Evolutionary conservation across 2,329 filamentous ascomycete species (phyloP).

Genomic region (Pseudonectria foliicola): DNA sequence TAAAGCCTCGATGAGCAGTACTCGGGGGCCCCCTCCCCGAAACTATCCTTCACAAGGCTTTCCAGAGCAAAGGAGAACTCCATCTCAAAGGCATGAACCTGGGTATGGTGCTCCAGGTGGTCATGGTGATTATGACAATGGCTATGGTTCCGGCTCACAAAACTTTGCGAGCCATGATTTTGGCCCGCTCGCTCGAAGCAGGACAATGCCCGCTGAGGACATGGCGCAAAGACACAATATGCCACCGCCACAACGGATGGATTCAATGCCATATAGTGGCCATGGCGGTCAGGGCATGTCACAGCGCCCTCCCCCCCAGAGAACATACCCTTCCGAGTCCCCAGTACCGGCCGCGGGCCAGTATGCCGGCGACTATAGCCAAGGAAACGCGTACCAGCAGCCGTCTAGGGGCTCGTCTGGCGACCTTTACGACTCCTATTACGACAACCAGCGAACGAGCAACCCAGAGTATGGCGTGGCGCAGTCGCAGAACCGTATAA

Average conservation of each 20-base stretch:
- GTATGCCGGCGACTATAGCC: conserved; percentile 25
- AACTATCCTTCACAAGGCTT: conserved; percentile 28
- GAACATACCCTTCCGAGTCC: conserved; percentile 37
- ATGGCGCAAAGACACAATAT: conserved; percentile 33
- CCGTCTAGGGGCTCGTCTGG: conserved; percentile 34
- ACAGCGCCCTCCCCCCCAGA: conserved; percentile 45
- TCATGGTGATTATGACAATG: conserved; percentile 22
- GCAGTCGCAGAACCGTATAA: conserved; percentile 14
- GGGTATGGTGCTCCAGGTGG: conserved; percentile 14
- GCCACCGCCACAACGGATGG: conserved; percentile 30
- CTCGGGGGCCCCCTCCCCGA: conserved; percentile 22
- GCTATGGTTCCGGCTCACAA: conserved; percentile 20
- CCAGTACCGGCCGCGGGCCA: conserved; percentile 32
- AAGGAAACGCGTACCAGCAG: conserved; percentile 27
- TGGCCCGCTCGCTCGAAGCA: conserved; percentile 48
- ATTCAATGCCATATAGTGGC: conserved; percentile 40
- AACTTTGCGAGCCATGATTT: conserved; percentile 34
- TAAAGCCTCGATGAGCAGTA: conserved; percentile 20
- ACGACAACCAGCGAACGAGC: conserved; percentile 32
- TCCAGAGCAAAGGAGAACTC: conserved; percentile 20
- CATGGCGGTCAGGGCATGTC: conserved; percentile 38
- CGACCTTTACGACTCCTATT: conserved; percentile 50
- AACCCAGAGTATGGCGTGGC: conserved; percentile 17
- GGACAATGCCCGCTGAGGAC: conserved; percentile 52
- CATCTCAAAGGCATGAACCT: conserved; percentile 21